phyloP scores from a whole-genome alignment of 331 rosid species.

The Pyracantha coccinea region DNA sequence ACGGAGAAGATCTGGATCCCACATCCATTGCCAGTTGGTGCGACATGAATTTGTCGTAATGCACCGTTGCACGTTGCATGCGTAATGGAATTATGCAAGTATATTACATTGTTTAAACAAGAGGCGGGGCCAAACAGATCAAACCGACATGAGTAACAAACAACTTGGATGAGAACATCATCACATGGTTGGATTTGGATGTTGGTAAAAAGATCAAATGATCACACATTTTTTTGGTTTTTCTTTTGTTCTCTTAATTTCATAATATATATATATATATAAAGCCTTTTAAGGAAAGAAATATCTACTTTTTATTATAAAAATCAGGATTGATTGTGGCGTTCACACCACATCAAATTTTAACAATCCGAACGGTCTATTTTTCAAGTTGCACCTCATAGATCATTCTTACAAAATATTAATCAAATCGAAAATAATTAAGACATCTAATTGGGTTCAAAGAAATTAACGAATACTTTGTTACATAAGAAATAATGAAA shows the following conservation, averaged over 20 bases:
- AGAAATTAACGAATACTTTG: too few relatives aligned
- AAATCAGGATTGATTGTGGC: rapidly evolving
- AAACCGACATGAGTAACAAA: background rate
- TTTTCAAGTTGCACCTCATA: too few relatives aligned
- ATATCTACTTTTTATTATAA: too few relatives aligned
- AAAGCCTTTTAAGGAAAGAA: too few relatives aligned
- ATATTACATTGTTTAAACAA: background rate
- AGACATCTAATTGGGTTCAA: too few relatives aligned
- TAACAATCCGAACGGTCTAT: too few relatives aligned
- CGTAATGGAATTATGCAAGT: background rate
- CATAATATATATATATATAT: background rate
- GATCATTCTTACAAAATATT: too few relatives aligned
- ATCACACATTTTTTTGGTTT: background rate
- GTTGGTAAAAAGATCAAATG: background rate
- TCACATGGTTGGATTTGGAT: background rate
- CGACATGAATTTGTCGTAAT: background rate
- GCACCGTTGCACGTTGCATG: background rate
- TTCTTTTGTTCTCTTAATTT: background rate
- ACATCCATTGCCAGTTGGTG: too few relatives aligned
- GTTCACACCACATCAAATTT: rapidly evolving
- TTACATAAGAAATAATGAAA: too few relatives aligned
- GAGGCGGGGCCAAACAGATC: background rate
- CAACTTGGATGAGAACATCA: background rate
- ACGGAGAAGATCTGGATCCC: background rate
- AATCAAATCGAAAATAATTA: too few relatives aligned